Conservation (phyloP, 768 basidiomycete species). For the Galerina marginata region DNA sequence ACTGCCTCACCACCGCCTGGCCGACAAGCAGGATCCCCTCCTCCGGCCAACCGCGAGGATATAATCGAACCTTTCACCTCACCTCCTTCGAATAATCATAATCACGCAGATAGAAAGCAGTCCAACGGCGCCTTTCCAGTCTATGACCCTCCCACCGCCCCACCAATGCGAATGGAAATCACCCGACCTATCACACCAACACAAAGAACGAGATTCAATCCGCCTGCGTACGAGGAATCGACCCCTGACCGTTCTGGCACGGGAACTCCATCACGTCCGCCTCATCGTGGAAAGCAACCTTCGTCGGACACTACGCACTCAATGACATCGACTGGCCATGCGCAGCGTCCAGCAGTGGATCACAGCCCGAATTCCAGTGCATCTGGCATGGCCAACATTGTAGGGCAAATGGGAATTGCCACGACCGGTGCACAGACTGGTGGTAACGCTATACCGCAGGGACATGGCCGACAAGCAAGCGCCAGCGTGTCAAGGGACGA, state of each 20-base stretch:
- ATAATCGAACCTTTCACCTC: constrained; percentile 42
- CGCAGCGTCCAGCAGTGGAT: not conserved
- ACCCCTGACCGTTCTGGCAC: constrained; percentile 25
- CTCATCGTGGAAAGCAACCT: constrained; percentile 30
- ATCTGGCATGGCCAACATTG: constrained; percentile 18
- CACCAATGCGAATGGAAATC: constrained; percentile 27
- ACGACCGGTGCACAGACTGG: constrained; percentile 1
- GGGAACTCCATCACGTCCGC: constrained; percentile 17
- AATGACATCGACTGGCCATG: constrained; percentile 25
- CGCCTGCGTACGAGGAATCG: constrained; percentile 44
- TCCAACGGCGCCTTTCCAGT: constrained; percentile 34
- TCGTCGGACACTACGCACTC: constrained; percentile 40
- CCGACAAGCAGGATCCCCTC: constrained; percentile 9
- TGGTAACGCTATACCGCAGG: not conserved
- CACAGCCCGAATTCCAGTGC: constrained; percentile 18
- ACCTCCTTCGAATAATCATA: constrained; percentile 20
- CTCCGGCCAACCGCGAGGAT: constrained; percentile 31
- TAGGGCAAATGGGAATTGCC: constrained; percentile 10
- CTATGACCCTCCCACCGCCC: constrained; percentile 38
- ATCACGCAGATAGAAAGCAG: constrained; percentile 35
- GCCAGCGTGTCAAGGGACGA: constrained; percentile 24
- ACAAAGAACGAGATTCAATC: constrained; percentile 34
- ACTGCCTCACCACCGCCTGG: constrained; percentile 22
- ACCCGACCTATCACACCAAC: constrained; percentile 15
- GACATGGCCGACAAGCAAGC: constrained; percentile 22